These are phyloP conservation scores for Ambispora gerdemannii DNA, from an alignment of 192 early-diverging fungal species.

Conservation along the genomic window DNA sequence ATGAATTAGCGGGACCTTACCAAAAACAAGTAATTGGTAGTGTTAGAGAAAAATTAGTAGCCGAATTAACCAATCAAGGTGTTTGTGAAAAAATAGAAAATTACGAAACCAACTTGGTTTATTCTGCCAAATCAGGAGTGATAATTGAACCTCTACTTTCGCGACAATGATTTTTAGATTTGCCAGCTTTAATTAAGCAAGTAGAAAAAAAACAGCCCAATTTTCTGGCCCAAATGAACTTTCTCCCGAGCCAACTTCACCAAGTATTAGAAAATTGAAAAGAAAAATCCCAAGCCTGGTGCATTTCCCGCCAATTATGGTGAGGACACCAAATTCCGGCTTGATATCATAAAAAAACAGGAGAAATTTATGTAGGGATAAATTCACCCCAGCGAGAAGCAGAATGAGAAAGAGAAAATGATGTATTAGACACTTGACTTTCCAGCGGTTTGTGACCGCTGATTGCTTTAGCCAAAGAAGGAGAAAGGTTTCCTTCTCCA, in stretches of 20 bases:
- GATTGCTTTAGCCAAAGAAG: background rate
- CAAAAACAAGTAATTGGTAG: background rate
- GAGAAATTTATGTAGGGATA: slow-evolving; percentile 7
- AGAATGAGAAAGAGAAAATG: slow-evolving; percentile 12
- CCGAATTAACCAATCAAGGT: background rate
- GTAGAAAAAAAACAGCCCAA: slow-evolving; percentile 9
- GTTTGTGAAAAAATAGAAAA: background rate
- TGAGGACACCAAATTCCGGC: slow-evolving; percentile 12
- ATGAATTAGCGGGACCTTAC: background rate
- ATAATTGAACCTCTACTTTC: slow-evolving; percentile 8
- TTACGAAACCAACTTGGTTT: slow-evolving; percentile 17
- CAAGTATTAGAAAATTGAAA: slow-evolving; percentile 1
- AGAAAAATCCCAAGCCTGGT: background rate
- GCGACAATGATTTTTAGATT: slow-evolving; percentile 10
- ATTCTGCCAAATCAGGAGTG: background rate
- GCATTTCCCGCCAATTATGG: slow-evolving; percentile 24
- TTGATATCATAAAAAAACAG: slow-evolving; percentile 21
- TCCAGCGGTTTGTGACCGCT: slow-evolving; percentile 18
- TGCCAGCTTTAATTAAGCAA: background rate
- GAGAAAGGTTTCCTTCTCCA: background rate
- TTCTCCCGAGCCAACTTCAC: background rate
- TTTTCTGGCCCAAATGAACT: slow-evolving; percentile 3
- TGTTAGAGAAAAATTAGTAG: background rate
- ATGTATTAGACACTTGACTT: slow-evolving; percentile 23
- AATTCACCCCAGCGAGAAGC: background rate